Evolutionary conservation across 2,329 filamentous ascomycete genomes (phyloP), one percentile per base, ranked within the genome.

Genomic region (Blumeria graminis): DNA sequence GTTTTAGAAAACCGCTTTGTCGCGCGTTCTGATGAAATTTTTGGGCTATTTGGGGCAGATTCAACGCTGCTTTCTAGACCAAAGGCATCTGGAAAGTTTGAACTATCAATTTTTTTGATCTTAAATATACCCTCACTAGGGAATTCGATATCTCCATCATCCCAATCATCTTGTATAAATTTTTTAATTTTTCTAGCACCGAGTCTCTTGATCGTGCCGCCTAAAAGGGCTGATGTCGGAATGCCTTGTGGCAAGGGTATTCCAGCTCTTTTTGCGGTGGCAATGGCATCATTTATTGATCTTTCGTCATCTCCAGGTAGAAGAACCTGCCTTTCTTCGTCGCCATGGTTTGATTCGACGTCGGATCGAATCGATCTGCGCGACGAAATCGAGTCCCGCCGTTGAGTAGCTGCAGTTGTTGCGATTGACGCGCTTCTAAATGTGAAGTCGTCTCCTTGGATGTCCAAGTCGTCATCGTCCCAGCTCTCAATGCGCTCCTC

Each of bases 181-280:
- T 78, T 83, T 64, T 80, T 82, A 18, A 84, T 74, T 64, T 82
- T 87, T 62, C 79, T 77, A 58, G 80, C 80, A 54, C 89, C 89
- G 36, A 96, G 74, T 62, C 89, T 77, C 71, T 93, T 94, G 66
- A 96, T 96, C 9, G 88, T 90, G 55, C 92, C 92, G 56, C 90
- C 90, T 67, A 92, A 78, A 45, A 98, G 73, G 34, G 92, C 92
- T 18, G 90, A 94, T 34, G 85, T 80, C 1, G 90, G 88, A 35
- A 96, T 80, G 66, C 89, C 89, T 55, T 78, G 74, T 33, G 92
- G 92, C 57, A 96, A 79, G 6, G 92, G 90, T 61, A 98, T 94
- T 62, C 92, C 92, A 32, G 88, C 89, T 66, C 81, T 82, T 65
- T 87, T 84, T 36, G 89, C 90, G 6, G 87, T 85, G 28, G 85